Evolutionary conservation across 2,329 filamentous ascomycete genomes (phyloP), one percentile per base, ranked within the genome.

Genomic region (Polytolypa hystricis): DNA sequence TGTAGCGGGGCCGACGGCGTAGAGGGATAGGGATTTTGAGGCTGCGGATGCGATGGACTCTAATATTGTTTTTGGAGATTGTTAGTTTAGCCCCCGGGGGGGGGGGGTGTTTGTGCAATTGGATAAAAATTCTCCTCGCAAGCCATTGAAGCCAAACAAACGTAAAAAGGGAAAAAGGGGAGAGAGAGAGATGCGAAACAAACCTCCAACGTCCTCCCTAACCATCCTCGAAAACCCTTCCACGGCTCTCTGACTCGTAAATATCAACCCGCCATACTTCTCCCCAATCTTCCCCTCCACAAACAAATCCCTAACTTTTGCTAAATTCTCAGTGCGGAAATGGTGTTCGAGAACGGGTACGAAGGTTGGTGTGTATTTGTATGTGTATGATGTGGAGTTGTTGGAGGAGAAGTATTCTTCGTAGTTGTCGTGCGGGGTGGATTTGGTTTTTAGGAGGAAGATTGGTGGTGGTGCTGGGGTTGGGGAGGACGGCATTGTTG

Each of bases 1-100:
- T 3, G 66, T 69, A 8, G 66, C 65, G 3, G 66, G 66, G 3
- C 66, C 66, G 47, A 69, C 65, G 16, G 60, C 61, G 48, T 69
- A 69, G n/a, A 69, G 49, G 17, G 49, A 40, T 30, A 58, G 44
- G 30, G 42, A 38, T 37, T 39, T 44, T 6, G 60, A 58, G 7
- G 49, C 37, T 18, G 36, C 27, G 7, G 8, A 15, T 27, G 15
- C 17, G 33, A 29, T 27, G 29, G n/a, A n/a, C n/a, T n/a, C n/a
- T n/a, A n/a, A n/a, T n/a, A n/a, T n/a, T n/a, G n/a, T n/a, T n/a
- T n/a, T n/a, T n/a, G n/a, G n/a, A n/a, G n/a, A n/a, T n/a, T n/a
- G n/a, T n/a, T n/a, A n/a, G n/a, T n/a, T n/a, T n/a, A n/a, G n/a
- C n/a, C n/a, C n/a, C n/a, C n/a, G n/a, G n/a, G n/a, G n/a, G n/a